These are phyloP conservation scores for Microdochium nivale DNA, from an alignment of 2,329 filamentous ascomycete genomes.

Conservation along the genomic window DNA sequence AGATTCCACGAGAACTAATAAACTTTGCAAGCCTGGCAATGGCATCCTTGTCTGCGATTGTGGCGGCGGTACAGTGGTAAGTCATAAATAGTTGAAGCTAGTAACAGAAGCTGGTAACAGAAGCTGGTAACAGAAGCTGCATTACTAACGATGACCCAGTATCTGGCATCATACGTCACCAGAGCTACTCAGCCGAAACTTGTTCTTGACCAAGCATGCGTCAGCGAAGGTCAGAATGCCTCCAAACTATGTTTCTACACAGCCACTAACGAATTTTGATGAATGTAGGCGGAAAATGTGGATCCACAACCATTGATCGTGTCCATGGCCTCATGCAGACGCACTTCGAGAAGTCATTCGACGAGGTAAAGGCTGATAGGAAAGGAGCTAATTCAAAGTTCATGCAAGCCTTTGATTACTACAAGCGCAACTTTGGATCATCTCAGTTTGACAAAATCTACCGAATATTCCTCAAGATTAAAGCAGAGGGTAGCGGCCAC, in stretches of 20 bases:
- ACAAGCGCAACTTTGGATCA: neutral
- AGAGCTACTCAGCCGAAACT: neutral
- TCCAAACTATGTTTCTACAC: too few species aligned
- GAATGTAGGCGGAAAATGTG: neutral
- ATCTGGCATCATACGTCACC: neutral
- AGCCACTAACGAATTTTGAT: too few species aligned
- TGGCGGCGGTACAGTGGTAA: neutral
- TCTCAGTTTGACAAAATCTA: neutral
- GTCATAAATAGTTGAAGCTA: neutral
- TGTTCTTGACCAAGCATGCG: neutral
- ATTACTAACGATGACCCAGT: neutral
- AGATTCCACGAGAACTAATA: neutral
- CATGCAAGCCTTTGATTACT: neutral
- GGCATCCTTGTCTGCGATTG: neutral
- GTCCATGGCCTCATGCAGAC: neutral
- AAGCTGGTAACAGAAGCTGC: too few species aligned
- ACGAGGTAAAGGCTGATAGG: neutral
- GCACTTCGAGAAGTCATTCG: neutral
- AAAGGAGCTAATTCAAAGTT: neutral
- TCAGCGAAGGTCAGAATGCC: neutral
- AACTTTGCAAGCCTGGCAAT: neutral
- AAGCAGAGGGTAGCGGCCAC: neutral
- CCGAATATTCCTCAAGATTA: neutral
- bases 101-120: too few species aligned
- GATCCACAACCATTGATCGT: neutral